Conservation (phyloP, 495 filamentous ascomycete genomes). For the Penicillium macrosclerotiorum region DNA sequence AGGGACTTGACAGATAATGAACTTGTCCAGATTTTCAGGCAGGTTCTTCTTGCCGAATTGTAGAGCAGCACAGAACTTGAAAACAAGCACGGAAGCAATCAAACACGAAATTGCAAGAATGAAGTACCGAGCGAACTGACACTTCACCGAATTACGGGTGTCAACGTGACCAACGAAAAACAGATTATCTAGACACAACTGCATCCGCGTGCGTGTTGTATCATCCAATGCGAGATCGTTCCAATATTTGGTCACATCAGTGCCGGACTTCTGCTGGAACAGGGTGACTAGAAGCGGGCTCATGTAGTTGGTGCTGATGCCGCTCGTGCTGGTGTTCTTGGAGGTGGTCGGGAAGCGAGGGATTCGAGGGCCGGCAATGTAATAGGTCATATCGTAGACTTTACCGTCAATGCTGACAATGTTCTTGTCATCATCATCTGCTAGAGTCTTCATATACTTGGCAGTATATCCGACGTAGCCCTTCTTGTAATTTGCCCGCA, state of each 20-base stretch:
- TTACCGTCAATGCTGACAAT: conserved; percentile 78
- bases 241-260: conserved; percentile 84
- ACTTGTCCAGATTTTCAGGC: conserved; percentile 96
- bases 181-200: conserved; percentile 85
- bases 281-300: conserved; percentile 66
- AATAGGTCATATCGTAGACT: conserved; percentile 91
- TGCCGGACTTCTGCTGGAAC: conserved; percentile 71
- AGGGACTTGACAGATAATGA: conserved; percentile 95
- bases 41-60: conserved; percentile 90
- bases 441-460: conserved; percentile 71
- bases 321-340: conserved; percentile 36
- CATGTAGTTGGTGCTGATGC: conserved; percentile 79
- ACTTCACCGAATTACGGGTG: conserved; percentile 82
- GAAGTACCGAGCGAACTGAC: conserved; percentile 87
- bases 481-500: conserved; percentile 78
- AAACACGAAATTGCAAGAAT: conserved; percentile 86
- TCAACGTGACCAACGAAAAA: conserved; percentile 94
- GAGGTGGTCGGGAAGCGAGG: conserved; percentile 55
- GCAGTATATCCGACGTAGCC: conserved; percentile 84
- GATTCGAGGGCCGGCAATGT: conserved; percentile 72
- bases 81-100: conserved; percentile 75
- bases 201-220: conserved; percentile 62
- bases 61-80: conserved; percentile 96
- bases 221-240: conserved; percentile 58
- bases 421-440: conserved; percentile 51